phyloP scores from a whole-genome alignment of 2,329 filamentous ascomycete species.

The Fusarium sp. region DNA sequence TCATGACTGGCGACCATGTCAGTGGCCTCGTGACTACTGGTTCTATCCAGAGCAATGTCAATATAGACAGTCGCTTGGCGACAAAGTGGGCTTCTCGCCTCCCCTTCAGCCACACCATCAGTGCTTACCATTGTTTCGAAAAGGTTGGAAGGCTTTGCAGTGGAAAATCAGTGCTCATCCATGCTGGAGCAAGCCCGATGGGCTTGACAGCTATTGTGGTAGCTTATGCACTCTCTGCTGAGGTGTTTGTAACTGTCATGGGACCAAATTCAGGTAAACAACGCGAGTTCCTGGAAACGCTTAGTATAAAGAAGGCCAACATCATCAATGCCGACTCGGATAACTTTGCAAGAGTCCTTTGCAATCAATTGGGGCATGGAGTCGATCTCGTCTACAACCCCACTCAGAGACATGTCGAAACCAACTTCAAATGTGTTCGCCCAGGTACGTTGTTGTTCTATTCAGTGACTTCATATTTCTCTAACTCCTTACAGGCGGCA shows the following conservation, averaged over 20 bases:
- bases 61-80: slow-evolving; percentile 52
- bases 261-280: slow-evolving; percentile 49
- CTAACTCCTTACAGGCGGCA: slow-evolving; percentile 46
- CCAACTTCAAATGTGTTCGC: slow-evolving; percentile 50
- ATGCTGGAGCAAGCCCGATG: slow-evolving; percentile 56
- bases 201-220: slow-evolving; percentile 59
- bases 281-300: slow-evolving; percentile 48
- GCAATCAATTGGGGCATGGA: slow-evolving; percentile 48
- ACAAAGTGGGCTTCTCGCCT: slow-evolving; percentile 43
- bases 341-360: slow-evolving; percentile 48
- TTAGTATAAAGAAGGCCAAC: slow-evolving; percentile 49
- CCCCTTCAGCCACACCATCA: slow-evolving; percentile 53
- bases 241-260: slow-evolving; percentile 56
- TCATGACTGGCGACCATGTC: slow-evolving; percentile 56
- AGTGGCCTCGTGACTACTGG: slow-evolving; percentile 51
- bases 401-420: slow-evolving; percentile 50
- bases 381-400: slow-evolving; percentile 61
- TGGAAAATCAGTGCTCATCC: slow-evolving; percentile 55
- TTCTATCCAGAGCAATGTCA: slow-evolving; percentile 50
- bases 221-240: slow-evolving; percentile 50
- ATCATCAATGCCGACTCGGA: slow-evolving; percentile 54
- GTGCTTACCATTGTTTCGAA: slow-evolving; percentile 57
- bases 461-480: background rate
- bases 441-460: slow-evolving; percentile 47
- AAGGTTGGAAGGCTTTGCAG: slow-evolving; percentile 44